Evolutionary conservation across 495 filamentous ascomycete genomes (phyloP).

Genomic region (Trichoderma parareesei): DNA sequence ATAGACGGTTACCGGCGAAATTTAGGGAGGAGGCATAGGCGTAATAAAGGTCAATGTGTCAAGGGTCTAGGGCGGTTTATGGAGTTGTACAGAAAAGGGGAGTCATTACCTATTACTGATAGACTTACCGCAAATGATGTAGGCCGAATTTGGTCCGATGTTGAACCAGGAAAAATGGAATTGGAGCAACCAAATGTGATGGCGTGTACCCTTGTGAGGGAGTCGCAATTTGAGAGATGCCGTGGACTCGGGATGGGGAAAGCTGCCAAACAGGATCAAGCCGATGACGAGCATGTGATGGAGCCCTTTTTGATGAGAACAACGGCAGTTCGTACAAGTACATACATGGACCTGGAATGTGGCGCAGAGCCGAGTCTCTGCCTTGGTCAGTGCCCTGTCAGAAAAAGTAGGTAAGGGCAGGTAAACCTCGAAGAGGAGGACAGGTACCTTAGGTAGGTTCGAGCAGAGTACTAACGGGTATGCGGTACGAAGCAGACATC

Average conservation of each 20-base stretch:
- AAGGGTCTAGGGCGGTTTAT: not conserved
- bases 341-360: not conserved
- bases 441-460: too few species aligned
- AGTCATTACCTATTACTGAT: not conserved
- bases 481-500: too few species aligned
- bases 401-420: not conserved
- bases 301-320: not conserved
- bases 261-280: not conserved
- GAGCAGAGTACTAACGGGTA: too few species aligned
- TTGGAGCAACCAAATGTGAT: not conserved
- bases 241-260: too few species aligned
- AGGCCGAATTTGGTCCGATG: not conserved
- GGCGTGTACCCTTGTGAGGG: not conserved
- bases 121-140: not conserved
- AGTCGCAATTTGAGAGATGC: not conserved
- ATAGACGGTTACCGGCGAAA: slow-evolving; percentile 1
- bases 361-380: slow-evolving; percentile 1
- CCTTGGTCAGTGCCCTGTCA: not conserved
- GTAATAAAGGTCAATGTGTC: not conserved
- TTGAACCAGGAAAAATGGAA: not conserved
- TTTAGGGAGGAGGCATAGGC: not conserved
- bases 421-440: not conserved
- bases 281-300: not conserved
- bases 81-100: not conserved
- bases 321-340: not conserved